Evolutionary conservation across 169 alveolate species (phyloP), one percentile per base, ranked within the genome.

Genomic region (Plasmodium vinckei): DNA sequence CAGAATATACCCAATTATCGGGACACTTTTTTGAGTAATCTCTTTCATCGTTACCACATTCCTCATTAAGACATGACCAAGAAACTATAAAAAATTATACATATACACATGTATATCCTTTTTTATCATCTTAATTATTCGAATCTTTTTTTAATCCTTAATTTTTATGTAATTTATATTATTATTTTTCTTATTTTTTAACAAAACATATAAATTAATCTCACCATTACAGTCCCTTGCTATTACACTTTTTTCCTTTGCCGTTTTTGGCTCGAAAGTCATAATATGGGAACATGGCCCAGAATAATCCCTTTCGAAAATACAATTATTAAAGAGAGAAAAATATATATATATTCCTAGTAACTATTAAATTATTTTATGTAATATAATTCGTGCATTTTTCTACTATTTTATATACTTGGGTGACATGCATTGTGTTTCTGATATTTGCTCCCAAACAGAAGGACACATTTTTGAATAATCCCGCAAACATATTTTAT

Each of bases 271-370:
- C 49, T 77, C 88, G 51, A 77, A 44, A 64, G 71, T 51, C 88
- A 77, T 77, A 46, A 77, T 56, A 54, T 77, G 77, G 33, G 88
- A 63, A 44, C 88, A 77, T 17, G 88, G 88, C 17, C 88, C 88
- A 27, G 77, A 56, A 46, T 77, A 77, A 21, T 77, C 77, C 44
- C 88, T 77, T 63, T 63, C 19, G 42, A 21, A 25, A 15, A 64
- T 27, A 42, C 47, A 57, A 57, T 10, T 51, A 44, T 10, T 6
- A 39, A 15, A 72, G 39, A 39, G 39, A 19, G 2, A 27, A 61
- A 42, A 23, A 44, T n/a, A 46, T 1, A 63, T 15, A 57, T 75
- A 39, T 19, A 47, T 47, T 42, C 51, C 53, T 25, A 70, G 17
- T 61, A 19, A 75, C 27, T 33, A 33, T 33, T 56, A 69, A 23